Base-by-base conservation (phyloP, 352 stramenopile genomes). In the Pythium scleroteichum region DNA sequence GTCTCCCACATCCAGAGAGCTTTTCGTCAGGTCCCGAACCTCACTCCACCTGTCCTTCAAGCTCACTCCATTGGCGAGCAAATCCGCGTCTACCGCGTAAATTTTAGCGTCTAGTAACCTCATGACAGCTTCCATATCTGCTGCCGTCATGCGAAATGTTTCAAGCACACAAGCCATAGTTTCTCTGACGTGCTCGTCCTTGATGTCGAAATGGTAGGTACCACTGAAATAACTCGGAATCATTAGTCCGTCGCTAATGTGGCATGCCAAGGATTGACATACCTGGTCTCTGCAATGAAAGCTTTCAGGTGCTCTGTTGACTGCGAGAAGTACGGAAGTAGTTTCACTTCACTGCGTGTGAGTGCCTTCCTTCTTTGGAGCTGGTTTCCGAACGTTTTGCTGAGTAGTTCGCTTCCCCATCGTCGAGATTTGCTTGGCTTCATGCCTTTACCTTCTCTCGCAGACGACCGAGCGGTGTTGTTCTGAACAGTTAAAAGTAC, bases 401-500 rank as follows among this genome's bases (percentile, higher is more conserved):
- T 68, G 24, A 92, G 63, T 26, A 92, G 61, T 10, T 78, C 72
- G 45, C 62, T 88, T 10, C 65, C 41, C 83, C 83, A 91, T 13
- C 76, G 64, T 13, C 61, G 41, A 22, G 45, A 44, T 32, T 2
- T 48, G 16, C 12, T 62, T 33, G 20, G 44, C 35, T 41, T 54
- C 4, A 8, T 35, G 10, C 10, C 29, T 35, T n/a, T n/a, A n/a
- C 29, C 29, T 35, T 38, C 42, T 62, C 46, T 32, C 1, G 26
- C 26, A 7, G 48, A 44, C 2, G 10, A 33, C 16, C 17, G 29
- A 19, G 7, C 10, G 3, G 42, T 27, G 5, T 62, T 62, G 26
- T 66, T 63, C 41, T 92, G 83, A 73, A 92, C 87, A 56, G 88
- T 89, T 23, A 92, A 35, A 42, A 85, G 54, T 0, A 90, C 71